Evolutionary conservation across 2,329 filamentous ascomycete species (phyloP), one percentile per base, ranked within the genome.

Genomic region (Venturia pyrina): DNA sequence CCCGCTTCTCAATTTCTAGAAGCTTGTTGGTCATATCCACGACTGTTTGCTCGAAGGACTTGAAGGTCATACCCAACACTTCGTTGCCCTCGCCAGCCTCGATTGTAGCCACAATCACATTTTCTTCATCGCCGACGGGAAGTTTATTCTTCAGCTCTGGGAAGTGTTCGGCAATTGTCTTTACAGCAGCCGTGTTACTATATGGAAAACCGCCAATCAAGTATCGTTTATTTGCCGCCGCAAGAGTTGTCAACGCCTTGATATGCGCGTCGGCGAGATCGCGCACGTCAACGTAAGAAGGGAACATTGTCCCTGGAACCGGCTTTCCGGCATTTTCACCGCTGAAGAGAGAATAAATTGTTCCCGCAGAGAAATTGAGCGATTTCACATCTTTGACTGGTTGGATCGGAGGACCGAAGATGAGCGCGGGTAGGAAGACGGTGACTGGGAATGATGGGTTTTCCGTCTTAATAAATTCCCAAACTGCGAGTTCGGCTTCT

Each of bases 301-400:
- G 86, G 0, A 82, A 81, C 0, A 81, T 82, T 0, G 85, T 88
- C 13, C 89, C 80, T 34, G 80, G 78, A 11, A 41, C 44, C 87
- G 80, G 63, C 89, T 76, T 67, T 87, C 81, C 13, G 84, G 78
- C 65, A 91, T 82, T 28, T 86, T 83, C 70, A 86, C 82, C 83
- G 17, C 73, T 72, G n/a, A 85, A 74, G 34, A 83, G 73, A 40
- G 77, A 75, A 19, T 82, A 82, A 66, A 86, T 72, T n/a, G 81
- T 78, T 70, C 77, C 75, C 72, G 83, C 83, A 70, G 80, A 83
- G 19, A 82, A 83, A 73, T 91, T 92, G 17, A 87, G 90, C 1
- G 87, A 89, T 76, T 92, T 93, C 68, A 92, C 78, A n/a, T 85
- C 82, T 68, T 86, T 82, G 1, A 91, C 79, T 69, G 86, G 85